Base-by-base conservation (phyloP, 1,139 yeast species). In the Tardiomyces digboiensis region DNA sequence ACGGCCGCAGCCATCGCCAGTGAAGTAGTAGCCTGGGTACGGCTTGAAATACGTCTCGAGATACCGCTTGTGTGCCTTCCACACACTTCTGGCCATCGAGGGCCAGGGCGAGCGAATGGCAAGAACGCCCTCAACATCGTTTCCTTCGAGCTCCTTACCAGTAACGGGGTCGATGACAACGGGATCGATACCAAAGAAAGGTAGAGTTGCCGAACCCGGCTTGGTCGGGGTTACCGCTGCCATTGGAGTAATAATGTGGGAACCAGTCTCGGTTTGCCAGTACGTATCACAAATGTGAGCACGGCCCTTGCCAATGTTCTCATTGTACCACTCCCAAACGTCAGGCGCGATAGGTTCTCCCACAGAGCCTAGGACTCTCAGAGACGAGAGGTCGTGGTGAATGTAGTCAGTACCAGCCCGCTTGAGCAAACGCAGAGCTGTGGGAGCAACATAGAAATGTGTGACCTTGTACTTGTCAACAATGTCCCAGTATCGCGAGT, bases 1-100 rank as follows among this genome's bases (percentile, higher is more conserved):
- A 67, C 94, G 80, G 47, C 93, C 95, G 42, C 95, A 95, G 68
- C 95, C 95, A 65, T 87, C 96, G 64, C 96, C 96, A 21, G 95
- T 86, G 72, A 87, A 87, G 70, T 86, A 87, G 69, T 76, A 83
- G 44, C 95, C 95, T 50, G 94, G 94, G 71, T 86, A 87, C 49
- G 95, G 95, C 57, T 82, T 82, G 67, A 86, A 72, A 67, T 87
- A 87, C 45, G 95, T 86, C 58, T 87, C 95, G 70, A 85, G 70
- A 69, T 77, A 87, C 65, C 89, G 81, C 52, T 72, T 67, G 67
- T 86, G 94, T 68, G 87, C 82, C 58, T 79, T 80, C 81, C 85
- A 86, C 50, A 87, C 93, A 23, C 94, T 75, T 68, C 95, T 81
- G 39, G 95, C 93, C 85, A 87, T 82, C 21, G 94, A 84, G 49